Base-by-base conservation (phyloP, 768 basidiomycete species). In the Daedalea quercina region DNA sequence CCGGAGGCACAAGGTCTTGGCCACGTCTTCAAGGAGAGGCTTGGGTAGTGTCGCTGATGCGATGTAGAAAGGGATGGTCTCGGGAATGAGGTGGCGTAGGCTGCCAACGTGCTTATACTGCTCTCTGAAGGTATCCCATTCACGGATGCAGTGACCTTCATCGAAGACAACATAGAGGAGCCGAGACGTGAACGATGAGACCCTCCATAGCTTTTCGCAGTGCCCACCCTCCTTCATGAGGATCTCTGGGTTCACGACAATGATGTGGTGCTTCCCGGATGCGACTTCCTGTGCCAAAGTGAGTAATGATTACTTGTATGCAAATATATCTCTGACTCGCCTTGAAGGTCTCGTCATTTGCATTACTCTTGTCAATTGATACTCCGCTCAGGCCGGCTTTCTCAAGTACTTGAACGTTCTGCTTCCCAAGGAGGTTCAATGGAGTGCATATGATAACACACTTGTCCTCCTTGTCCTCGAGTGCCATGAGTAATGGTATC, bases 111-210 rank as follows among this genome's bases (percentile, higher is more conserved):
- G 50, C 19, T 31, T 40, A 49, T 74, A 76, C n/a, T 70, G 67
- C 3, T 57, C 60, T 1, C 70, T 60, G 53, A 76, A 75, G 3
- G 35, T 37, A 9, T 64, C 64, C 73, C 73, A 74, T 45, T 67
- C 57, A 17, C 62, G 68, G n/a, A 72, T 63, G 51, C 72, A 73
- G 45, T 76, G 73, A 0, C 58, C 72, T 56, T 76, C 71, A 52
- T 76, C 73, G 26, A 72, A 61, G 8, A 65, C 62, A 19, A 71
- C 51, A 55, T 59, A 57, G 8, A 72, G 53, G 9, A 68, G 48
- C 7, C 49, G 44, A 9, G 47, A 41, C 1, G 54, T 57, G 48
- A 70, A 69, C 9, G 34, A 25, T 3, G 44, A 19, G n/a, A 59
- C 53, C 41, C 63, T 58, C 57, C 54, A 63, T 2, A 68, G 53